Conservation (phyloP, 352 stramenopile genomes). For the Ochromonadaceae sp. region DNA sequence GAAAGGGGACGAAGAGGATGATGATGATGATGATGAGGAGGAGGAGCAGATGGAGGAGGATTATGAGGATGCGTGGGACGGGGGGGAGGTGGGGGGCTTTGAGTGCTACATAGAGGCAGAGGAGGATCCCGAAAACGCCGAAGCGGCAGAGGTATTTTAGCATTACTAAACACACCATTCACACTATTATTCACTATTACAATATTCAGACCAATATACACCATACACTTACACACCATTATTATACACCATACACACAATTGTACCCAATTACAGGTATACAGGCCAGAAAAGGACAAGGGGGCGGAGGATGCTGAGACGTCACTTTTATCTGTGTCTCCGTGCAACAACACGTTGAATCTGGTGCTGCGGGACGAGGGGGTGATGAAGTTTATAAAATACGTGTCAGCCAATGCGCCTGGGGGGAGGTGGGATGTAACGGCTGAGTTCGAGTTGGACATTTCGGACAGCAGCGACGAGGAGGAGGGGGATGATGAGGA, state of each 20-base stretch:
- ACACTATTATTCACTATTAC: no score
- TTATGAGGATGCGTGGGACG: conserved; percentile 26
- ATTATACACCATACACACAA: background rate
- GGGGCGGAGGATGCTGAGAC: conserved; percentile 23
- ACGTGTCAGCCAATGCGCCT: conserved; percentile 54
- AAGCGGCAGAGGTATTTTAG: conserved; percentile 15
- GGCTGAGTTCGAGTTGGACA: conserved; percentile 53
- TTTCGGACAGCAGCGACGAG: background rate
- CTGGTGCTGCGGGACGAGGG: conserved; percentile 60
- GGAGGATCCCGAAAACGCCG: conserved; percentile 24
- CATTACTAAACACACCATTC: no score
- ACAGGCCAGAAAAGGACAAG: background rate
- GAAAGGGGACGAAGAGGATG: conserved; percentile 22
- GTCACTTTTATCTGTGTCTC: conserved; percentile 55
- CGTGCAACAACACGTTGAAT: conserved; percentile 63
- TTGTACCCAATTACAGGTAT: background rate
- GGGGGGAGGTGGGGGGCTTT: conserved; percentile 44
- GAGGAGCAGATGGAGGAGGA: conserved; percentile 30
- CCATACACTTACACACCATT: background rate
- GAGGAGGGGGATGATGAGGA: conserved; percentile 30
- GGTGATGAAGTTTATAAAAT: conserved; percentile 76
- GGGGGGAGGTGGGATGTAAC: conserved; percentile 64
- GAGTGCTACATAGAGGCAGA: conserved; percentile 69
- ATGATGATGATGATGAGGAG: conserved; percentile 26
- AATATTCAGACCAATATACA: background rate